phyloP scores from a whole-genome alignment of 116 monocot species.

The Dioscorea cayenensis region DNA sequence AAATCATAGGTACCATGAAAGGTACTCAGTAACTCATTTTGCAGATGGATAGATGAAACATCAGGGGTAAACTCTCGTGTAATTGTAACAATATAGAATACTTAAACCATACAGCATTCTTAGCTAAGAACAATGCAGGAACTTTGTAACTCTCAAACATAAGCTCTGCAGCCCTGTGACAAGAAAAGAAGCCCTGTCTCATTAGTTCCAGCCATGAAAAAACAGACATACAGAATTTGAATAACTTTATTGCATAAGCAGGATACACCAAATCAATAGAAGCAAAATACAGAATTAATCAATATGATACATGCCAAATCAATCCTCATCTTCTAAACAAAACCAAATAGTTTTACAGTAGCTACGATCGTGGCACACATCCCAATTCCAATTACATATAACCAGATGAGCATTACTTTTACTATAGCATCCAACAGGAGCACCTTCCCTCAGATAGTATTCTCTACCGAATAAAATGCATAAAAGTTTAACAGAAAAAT shows the following conservation, averaged over 20 bases:
- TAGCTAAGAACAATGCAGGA: conserved; percentile 91
- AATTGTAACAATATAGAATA: not conserved
- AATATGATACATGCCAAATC: too few species aligned
- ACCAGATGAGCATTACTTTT: too few species aligned
- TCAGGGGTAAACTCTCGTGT: not conserved
- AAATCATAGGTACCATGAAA: not conserved
- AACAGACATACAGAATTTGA: not conserved
- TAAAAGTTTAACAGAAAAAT: too few species aligned
- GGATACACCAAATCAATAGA: too few species aligned
- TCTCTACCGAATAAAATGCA: too few species aligned
- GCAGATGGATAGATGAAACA: not conserved
- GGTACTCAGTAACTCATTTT: not conserved
- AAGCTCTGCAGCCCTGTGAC: conserved; percentile 76
- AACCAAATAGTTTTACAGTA: too few species aligned
- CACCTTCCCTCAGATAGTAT: too few species aligned
- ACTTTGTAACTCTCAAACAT: conserved; percentile 99
- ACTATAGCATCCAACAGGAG: too few species aligned
- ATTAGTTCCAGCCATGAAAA: not conserved
- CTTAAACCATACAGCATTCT: conserved; percentile 79
- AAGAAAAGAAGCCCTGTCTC: conserved; percentile 3
- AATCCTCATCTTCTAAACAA: too few species aligned
- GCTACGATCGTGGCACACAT: too few species aligned
- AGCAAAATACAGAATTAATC: not conserved
- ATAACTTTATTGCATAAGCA: not conserved
- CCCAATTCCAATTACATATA: too few species aligned